Evolutionary conservation across 2,329 filamentous ascomycete genomes (phyloP).

Genomic region (Aspergillus piperis): DNA sequence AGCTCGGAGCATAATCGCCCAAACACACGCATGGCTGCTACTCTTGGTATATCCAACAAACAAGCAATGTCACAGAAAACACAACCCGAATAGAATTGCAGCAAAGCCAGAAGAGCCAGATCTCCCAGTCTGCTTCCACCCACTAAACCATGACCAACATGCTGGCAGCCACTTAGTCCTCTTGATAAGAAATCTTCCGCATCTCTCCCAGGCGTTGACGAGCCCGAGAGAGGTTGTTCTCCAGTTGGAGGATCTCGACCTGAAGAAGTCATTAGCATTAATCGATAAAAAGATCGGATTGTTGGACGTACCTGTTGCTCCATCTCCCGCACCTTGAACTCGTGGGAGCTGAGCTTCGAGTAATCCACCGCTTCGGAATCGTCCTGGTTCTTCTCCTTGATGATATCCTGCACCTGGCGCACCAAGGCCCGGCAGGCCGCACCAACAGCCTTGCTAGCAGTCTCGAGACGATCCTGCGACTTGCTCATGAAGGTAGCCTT

Average conservation of each 20-base stretch:
- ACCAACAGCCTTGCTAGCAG: conserved; percentile 89
- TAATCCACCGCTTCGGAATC: conserved; percentile 84
- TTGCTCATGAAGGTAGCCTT: conserved; percentile 99
- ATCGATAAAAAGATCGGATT: no score
- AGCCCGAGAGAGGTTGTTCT: conserved; percentile 79
- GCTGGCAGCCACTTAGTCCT: conserved; percentile 53
- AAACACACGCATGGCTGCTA: background rate
- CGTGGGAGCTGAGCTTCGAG: conserved; percentile 80
- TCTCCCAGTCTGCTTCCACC: background rate
- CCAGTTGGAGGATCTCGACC: conserved; percentile 96
- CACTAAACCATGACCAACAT: background rate
- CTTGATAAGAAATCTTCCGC: conserved; percentile 94
- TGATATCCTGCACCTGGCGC: conserved; percentile 90
- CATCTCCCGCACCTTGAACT: conserved; percentile 99
- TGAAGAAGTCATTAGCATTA: conserved; percentile 40
- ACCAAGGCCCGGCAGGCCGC: conserved; percentile 84
- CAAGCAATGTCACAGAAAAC: background rate
- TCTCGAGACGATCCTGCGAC: conserved; percentile 88
- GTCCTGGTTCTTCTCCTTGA: conserved; percentile 78
- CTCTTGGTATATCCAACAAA: background rate
- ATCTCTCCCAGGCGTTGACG: conserved; percentile 89
- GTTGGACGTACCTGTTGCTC: conserved; percentile 81
- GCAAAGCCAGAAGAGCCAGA: background rate
- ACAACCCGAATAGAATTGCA: background rate
- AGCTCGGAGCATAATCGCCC: no score